phyloP scores from a whole-genome alignment of 495 filamentous ascomycete species.

The Podospora pseudocomata region DNA sequence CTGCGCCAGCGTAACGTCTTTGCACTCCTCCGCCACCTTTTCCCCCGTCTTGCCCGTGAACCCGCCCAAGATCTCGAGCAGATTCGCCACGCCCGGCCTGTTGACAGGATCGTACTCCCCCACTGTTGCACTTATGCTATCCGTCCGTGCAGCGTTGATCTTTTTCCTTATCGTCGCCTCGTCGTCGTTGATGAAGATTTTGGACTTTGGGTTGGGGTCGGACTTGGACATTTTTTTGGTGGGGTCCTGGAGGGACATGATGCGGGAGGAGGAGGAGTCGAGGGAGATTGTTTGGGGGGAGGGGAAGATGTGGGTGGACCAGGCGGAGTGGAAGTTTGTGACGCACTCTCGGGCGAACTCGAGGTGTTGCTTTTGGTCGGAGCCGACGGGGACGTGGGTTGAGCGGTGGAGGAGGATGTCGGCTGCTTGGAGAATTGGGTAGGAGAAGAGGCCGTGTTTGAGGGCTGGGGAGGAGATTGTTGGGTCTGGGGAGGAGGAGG shows the following conservation, averaged over 20 bases:
- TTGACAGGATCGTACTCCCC: conserved; percentile 61
- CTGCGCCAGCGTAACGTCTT: conserved; percentile 43
- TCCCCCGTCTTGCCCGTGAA: conserved; percentile 47
- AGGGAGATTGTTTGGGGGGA: background rate
- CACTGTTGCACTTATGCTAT: conserved; percentile 53
- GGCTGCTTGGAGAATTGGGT: conserved; percentile 92
- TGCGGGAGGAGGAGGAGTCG: conserved; percentile 37
- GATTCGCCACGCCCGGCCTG: conserved; percentile 82
- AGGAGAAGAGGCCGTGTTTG: conserved; percentile 91
- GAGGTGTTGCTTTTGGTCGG: conserved; percentile 89
- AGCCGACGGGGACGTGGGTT: conserved; percentile 93
- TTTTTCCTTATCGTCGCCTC: conserved; percentile 59
- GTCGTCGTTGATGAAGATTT: conserved; percentile 77
- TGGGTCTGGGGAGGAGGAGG: background rate
- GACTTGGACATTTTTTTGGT: conserved; percentile 91
- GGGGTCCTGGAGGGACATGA: conserved; percentile 85
- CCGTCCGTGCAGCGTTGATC: conserved; percentile 72
- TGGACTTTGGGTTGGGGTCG: conserved; percentile 59
- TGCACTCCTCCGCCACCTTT: conserved; percentile 54
- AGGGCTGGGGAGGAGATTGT: conserved; percentile 42
- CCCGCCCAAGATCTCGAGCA: conserved; percentile 71
- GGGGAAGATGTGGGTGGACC: conserved; percentile 35
- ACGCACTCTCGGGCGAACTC: conserved; percentile 85
- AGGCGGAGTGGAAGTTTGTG: conserved; percentile 75
- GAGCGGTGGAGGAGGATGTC: conserved; percentile 86